A percentile compares a stretch with the other conserved stretches of the same genome.
These are phyloP conservation scores for Acacia acuminata DNA, from an alignment of 306 rosid species.

Conservation along the genomic window DNA sequence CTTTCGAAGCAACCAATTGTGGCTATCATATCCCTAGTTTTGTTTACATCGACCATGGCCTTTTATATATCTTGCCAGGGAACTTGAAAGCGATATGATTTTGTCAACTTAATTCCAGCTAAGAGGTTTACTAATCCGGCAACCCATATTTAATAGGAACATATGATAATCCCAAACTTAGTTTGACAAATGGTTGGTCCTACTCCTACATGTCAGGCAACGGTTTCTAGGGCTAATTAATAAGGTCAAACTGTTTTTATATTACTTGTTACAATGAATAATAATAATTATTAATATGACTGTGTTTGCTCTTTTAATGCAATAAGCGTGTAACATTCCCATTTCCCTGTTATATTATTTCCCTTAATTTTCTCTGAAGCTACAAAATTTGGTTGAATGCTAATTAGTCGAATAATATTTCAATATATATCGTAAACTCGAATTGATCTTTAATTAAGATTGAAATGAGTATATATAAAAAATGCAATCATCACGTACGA, in stretches of 20 bases:
- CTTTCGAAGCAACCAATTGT: background rate
- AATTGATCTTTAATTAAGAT: background rate
- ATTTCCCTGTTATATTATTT: background rate
- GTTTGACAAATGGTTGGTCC: background rate
- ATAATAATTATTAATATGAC: background rate
- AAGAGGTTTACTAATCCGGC: background rate
- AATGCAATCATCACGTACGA: background rate
- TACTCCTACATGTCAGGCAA: background rate
- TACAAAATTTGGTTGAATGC: background rate
- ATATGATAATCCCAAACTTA: background rate
- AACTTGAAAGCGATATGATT: slow-evolving; percentile 19
- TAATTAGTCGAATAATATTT: background rate
- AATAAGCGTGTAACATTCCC: background rate
- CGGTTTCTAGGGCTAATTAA: background rate
- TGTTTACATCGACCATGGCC: background rate
- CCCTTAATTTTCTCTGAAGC: background rate
- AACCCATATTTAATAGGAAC: background rate
- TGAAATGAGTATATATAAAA: background rate
- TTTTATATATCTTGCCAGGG: background rate
- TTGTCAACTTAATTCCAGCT: slow-evolving; percentile 22
- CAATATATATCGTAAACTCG: background rate
- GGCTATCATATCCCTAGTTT: background rate
- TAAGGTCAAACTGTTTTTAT: background rate
- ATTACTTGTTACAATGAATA: background rate
- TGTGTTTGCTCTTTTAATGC: background rate